Base-by-base conservation (phyloP, 495 filamentous ascomycete genomes). In the Aspergillus saccharolyticus region DNA sequence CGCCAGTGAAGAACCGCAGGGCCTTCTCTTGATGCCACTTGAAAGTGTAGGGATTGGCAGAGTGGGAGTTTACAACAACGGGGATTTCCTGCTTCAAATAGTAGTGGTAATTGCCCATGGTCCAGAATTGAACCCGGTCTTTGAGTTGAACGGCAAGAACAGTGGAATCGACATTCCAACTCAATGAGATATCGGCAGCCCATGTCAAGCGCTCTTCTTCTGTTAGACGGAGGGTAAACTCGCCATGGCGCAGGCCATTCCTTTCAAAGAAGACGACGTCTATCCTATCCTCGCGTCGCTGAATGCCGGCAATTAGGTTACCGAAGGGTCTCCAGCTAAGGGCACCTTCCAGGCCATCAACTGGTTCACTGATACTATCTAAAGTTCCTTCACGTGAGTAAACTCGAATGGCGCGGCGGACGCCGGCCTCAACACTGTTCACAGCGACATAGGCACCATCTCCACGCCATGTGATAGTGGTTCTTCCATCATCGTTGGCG, bases 241-340 rank as follows among this genome's bases (percentile, higher is more conserved):
- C 84, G 3, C 94, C 94, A 74, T 98, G 94, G 21, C 94, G 84
- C 50, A 98, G 79, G 24, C 94, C 94, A 68, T 98, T 98, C 58
- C 91, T 82, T 74, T 98, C 94, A 64, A 98, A 98, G 72, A 97
- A 97, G 3, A 96, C 86, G 42, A 97, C 86, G 63, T 94, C 85
- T n/a, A 88, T 73, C 3, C 78, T 78, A 50, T 88, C 83, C 21
- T 83, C 71, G 15, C 85, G 70, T 14, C 88, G 81, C 68, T 95
- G 90, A 57, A 95, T 83, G 51, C 88, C 83, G 21, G 91, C 90
- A 61, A 98, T 87, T 19, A 96, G 78, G 67, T 96, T 96, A 16
- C 95, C 94, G 54, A 78, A 83, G 15, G 94, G 94, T 56, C 90
- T 83, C 94, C 94, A 98, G 71, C 89, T 96, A 51, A 98, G 72